These are phyloP conservation scores for Gossypium sturtianum DNA, from an alignment of 345 rosid species.

Conservation along the genomic window DNA sequence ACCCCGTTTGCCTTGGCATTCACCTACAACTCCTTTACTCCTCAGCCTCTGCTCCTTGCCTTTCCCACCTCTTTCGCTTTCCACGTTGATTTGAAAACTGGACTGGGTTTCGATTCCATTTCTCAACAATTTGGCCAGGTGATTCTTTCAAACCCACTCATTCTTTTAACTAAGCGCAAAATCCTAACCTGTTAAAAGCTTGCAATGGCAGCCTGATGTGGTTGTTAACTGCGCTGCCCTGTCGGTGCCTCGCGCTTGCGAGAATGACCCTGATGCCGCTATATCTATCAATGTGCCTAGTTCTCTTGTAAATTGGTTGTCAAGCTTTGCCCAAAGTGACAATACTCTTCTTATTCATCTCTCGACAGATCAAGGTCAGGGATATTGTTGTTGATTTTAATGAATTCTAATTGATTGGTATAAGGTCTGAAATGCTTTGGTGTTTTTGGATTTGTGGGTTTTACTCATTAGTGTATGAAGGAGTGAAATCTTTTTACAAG, in stretches of 20 bases:
- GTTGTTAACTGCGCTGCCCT: conserved; percentile 88
- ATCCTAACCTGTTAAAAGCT: not conserved
- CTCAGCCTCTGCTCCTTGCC: conserved; percentile 41
- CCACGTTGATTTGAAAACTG: conserved; percentile 58
- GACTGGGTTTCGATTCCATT: conserved; percentile 49
- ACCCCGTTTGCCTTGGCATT: conserved; percentile 48
- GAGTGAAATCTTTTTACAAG: conserved; percentile 81
- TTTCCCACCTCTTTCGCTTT: conserved; percentile 48
- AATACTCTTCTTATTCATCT: conserved; percentile 63
- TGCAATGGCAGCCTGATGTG: conserved; percentile 58
- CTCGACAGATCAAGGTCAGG: conserved; percentile 86
- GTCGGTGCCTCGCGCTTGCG: conserved; percentile 80
- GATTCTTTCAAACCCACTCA: not conserved
- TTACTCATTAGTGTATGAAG: conserved; percentile 60
- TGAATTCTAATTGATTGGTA: not conserved
- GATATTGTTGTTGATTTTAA: not conserved
- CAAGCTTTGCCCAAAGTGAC: conserved; percentile 25
- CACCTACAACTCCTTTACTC: conserved; percentile 52
- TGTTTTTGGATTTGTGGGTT: conserved; percentile 7
- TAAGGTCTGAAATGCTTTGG: not conserved
- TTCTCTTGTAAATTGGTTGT: conserved; percentile 65
- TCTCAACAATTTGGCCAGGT: conserved; percentile 63
- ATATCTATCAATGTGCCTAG: conserved; percentile 71
- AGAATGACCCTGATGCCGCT: conserved; percentile 63
- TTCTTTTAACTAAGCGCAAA: not conserved